Base-by-base conservation (phyloP, 2,329 filamentous ascomycete species). In the Microcyclospora pomicola region DNA sequence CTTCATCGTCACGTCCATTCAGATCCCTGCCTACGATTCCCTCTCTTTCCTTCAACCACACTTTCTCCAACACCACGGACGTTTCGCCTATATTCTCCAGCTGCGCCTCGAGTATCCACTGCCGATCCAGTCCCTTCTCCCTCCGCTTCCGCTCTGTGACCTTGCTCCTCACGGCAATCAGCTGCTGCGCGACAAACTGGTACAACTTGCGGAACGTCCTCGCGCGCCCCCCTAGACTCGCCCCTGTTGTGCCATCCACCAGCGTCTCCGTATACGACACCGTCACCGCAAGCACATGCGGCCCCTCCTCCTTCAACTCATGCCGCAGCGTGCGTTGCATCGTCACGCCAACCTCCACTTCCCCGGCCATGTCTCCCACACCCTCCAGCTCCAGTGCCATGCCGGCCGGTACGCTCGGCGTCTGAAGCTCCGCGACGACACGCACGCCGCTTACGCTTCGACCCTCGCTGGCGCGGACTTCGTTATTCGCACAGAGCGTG, bases 401-500 rank as follows among this genome's bases (percentile, higher is more conserved):
- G 2, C 63, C 63, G 2, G 54, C 69, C 27, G 77, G 76, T 39
- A 80, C 75, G 3, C 80, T 77, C 0, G 91, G 88, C 0, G 87
- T 93, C 64, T 96, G 92, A 80, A 98, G 92, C 62, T 95, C 87
- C 0, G 87, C 91, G 39, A 82, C 75, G 51, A 96, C 84, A 38
- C 77, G 74, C 37, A 95, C 80, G 40, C 82, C 82, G 44, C 76
- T 80, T 31, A 93, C 77, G 33, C 59, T 63, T 46, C 63, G 64
- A 42, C 63, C 59, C 6, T 56, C 61, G 3, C 58, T 55, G 5
- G 55, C 53, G 7, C 61, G 37, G 2, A 77, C 61, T 54, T 96
- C 88, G 58, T 95, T 88, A 66, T 94, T 95, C n/a, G 83, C 87
- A 63, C 87, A 94, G 15, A 96, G 71, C 1, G 88, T 94, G 62